Conservation (phyloP, 169 alveolate genomes). For the Haemoproteus tartakovskyi region DNA sequence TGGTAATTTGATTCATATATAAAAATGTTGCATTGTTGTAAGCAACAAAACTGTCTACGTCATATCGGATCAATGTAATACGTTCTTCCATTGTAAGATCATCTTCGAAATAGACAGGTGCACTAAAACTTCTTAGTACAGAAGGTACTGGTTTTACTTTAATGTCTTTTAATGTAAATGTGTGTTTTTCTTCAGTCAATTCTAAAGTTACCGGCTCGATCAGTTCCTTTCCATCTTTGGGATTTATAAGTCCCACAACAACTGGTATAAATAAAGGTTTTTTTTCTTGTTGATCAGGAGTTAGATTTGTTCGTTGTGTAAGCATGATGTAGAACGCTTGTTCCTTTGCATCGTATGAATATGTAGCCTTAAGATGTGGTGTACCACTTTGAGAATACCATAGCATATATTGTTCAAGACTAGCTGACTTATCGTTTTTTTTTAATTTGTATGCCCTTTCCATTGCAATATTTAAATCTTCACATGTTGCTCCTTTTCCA, state of each 20-base stretch:
- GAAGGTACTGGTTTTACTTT: slow-evolving; percentile 85
- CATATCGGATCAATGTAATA: slow-evolving; percentile 83
- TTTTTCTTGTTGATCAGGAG: slow-evolving; percentile 85
- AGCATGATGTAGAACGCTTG: slow-evolving; percentile 75
- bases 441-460: slow-evolving; percentile 79
- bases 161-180: slow-evolving; percentile 74
- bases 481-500: slow-evolving; percentile 91
- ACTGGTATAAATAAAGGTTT: slow-evolving; percentile 88
- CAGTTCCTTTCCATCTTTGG: slow-evolving; percentile 70
- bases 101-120: slow-evolving; percentile 86
- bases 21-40: slow-evolving; percentile 68
- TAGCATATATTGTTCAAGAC: slow-evolving; percentile 85
- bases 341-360: slow-evolving; percentile 18
- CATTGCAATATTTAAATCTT: slow-evolving; percentile 92
- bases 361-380: slow-evolving; percentile 66
- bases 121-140: slow-evolving; percentile 87
- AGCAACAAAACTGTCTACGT: slow-evolving; percentile 85
- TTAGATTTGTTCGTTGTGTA: slow-evolving; percentile 83
- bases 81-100: slow-evolving; percentile 83
- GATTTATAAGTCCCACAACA: slow-evolving; percentile 82
- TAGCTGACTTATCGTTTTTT: slow-evolving; percentile 77
- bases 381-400: slow-evolving; percentile 89
- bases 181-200: slow-evolving; percentile 79
- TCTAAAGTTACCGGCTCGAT: slow-evolving; percentile 66
- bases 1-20: slow-evolving; percentile 64